These are phyloP conservation scores for Nannochloropsis salina DNA, from an alignment of 108 stramenopile species.

Conservation along the genomic window DNA sequence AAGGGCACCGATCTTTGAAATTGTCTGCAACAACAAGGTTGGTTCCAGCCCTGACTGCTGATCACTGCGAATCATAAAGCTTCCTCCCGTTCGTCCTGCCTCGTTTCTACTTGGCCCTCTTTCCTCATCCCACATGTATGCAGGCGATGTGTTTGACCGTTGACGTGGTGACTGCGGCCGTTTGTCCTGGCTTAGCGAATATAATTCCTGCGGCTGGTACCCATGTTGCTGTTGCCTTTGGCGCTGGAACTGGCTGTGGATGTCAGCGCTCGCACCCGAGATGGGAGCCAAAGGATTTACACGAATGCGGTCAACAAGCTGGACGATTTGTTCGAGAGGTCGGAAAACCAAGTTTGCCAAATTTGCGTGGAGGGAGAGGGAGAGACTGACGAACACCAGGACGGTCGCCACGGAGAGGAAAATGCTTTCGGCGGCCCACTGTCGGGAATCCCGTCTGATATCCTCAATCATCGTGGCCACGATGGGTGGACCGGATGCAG, in stretches of 20 bases:
- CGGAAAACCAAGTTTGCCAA: background rate
- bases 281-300: conserved; percentile 24
- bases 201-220: too few species aligned
- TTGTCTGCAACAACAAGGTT: conserved; percentile 76
- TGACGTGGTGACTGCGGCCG: too few species aligned
- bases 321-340: background rate
- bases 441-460: background rate
- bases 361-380: background rate
- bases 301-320: conserved; percentile 10
- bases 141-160: too few species aligned
- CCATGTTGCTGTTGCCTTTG: background rate
- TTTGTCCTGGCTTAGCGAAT: background rate
- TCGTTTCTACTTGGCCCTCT: background rate
- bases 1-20: conserved; percentile 83
- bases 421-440: background rate
- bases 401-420: background rate
- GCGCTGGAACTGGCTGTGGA: background rate
- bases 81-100: background rate
- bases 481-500: background rate
- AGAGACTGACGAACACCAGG: conserved; percentile 5
- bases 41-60: conserved; percentile 69
- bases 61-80: background rate
- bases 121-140: too few species aligned
- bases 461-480: background rate
- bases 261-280: conserved; percentile 14